Evolutionary conservation across 148 eudicot species (phyloP).

Genomic region (Chenopodium berlandieri): DNA sequence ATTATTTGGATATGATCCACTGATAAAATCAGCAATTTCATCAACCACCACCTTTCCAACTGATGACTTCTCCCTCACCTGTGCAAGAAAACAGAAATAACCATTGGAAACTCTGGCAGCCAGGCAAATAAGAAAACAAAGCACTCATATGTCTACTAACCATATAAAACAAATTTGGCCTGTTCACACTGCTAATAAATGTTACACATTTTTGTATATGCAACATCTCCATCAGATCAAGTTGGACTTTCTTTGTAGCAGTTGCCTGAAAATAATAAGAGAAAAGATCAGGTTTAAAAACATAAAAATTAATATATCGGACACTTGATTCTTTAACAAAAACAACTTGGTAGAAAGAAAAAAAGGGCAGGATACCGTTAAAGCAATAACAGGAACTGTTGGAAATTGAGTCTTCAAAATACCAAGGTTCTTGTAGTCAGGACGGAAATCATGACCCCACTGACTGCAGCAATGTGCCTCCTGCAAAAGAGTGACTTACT

Average conservation of each 20-base stretch:
- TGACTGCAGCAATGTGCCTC: constrained; percentile 99
- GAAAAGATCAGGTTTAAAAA: constrained; percentile 6
- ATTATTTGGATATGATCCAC: constrained; percentile 71
- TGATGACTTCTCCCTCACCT: constrained; percentile 97
- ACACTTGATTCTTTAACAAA: constrained; percentile 3
- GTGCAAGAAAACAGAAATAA: constrained; percentile 20
- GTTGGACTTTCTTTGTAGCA: constrained; percentile 95
- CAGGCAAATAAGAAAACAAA: constrained; percentile 1
- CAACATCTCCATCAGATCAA: constrained; percentile 89
- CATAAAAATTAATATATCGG: constrained; percentile 1
- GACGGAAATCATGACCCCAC: constrained; percentile 99
- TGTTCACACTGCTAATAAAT: constrained; percentile 90
- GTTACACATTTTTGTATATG: constrained; percentile 81
- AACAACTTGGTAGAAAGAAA: neutral
- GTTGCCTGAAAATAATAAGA: constrained; percentile 61
- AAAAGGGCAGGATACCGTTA: constrained; percentile 56
- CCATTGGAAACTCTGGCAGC: neutral
- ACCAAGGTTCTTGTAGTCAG: constrained; percentile 96
- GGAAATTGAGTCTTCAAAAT: constrained; percentile 98
- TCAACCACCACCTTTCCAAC: constrained; percentile 76
- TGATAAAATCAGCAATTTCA: constrained; percentile 83
- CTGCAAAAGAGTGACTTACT: constrained; percentile 37
- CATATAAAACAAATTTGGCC: constrained; percentile 96
- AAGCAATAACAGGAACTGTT: constrained; percentile 82
- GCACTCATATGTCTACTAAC: constrained; percentile 33